phyloP scores from a whole-genome alignment of 2,329 filamentous ascomycete genomes.

The Colletotrichum horii region DNA sequence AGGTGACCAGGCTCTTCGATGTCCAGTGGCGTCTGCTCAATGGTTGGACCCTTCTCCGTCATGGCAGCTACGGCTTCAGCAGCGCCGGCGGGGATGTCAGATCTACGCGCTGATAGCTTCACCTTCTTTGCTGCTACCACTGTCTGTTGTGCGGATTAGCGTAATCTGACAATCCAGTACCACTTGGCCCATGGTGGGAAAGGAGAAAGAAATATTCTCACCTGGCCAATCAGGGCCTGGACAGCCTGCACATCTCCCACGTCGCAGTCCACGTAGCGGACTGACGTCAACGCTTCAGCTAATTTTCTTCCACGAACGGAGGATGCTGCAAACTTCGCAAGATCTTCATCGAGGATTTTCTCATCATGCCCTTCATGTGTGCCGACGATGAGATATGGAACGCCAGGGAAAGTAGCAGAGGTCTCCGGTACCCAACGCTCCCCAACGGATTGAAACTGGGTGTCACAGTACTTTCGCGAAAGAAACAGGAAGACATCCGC shows the following conservation, averaged over 20 bases:
- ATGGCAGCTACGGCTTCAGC: background rate
- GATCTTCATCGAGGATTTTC: background rate
- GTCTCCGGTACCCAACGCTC: background rate
- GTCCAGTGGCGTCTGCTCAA: background rate
- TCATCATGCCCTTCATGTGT: background rate
- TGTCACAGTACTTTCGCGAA: background rate
- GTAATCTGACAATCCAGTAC: background rate
- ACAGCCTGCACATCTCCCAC: background rate
- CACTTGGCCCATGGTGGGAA: background rate
- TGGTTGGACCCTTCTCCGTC: background rate
- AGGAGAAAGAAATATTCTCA: background rate
- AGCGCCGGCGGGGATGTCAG: accelerated
- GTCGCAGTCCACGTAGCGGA: background rate
- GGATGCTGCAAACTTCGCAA: background rate
- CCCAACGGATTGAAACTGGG: background rate
- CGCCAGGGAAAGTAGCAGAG: background rate
- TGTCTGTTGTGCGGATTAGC: background rate
- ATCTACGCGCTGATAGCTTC: background rate
- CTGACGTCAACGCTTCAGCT: background rate
- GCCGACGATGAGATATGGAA: background rate
- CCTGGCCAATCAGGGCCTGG: background rate
- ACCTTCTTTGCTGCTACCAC: background rate
- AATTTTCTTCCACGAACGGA: background rate
- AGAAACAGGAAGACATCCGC: background rate
- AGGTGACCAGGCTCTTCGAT: background rate